Conservation (phyloP, 192 early-diverging fungal species). For the Dispira parvispora region DNA sequence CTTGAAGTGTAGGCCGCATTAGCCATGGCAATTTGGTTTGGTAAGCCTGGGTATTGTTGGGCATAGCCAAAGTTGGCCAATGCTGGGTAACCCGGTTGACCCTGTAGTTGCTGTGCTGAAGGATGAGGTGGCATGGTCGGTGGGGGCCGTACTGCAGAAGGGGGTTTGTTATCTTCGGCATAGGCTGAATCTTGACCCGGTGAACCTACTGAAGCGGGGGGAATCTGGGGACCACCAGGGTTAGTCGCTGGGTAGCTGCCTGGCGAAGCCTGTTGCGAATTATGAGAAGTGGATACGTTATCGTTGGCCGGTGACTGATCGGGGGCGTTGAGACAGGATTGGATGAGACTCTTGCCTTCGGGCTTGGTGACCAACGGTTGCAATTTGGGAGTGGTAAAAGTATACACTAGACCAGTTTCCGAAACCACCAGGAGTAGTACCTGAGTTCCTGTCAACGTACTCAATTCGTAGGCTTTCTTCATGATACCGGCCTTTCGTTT, state of each 20-base stretch:
- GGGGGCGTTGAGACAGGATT: constrained; percentile 79
- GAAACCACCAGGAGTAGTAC: constrained; percentile 83
- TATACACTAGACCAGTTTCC: constrained; percentile 90
- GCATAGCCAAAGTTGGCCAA: not conserved
- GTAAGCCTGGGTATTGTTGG: constrained; percentile 1
- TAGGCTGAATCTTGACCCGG: not conserved
- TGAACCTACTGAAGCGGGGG: not conserved
- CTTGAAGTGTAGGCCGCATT: not conserved
- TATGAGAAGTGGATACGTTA: constrained; percentile 1
- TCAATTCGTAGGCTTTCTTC: constrained; percentile 96
- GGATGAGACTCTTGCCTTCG: constrained; percentile 86
- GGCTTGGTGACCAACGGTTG: constrained; percentile 83
- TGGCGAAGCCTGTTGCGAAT: not conserved
- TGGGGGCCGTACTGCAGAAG: not conserved
- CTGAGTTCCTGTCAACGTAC: constrained; percentile 87
- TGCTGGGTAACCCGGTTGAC: not conserved
- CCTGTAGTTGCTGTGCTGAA: not conserved
- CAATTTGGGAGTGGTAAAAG: constrained; percentile 84
- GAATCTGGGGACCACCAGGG: not conserved
- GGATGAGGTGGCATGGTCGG: not conserved
- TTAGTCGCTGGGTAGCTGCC: not conserved
- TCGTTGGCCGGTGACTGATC: constrained; percentile 31
- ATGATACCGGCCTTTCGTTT: constrained; percentile 95
- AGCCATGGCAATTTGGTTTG: constrained; percentile 2
- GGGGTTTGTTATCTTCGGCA: not conserved